Conservation (phyloP, 805 yeast genomes). For the Lipomyces oligophaga region DNA sequence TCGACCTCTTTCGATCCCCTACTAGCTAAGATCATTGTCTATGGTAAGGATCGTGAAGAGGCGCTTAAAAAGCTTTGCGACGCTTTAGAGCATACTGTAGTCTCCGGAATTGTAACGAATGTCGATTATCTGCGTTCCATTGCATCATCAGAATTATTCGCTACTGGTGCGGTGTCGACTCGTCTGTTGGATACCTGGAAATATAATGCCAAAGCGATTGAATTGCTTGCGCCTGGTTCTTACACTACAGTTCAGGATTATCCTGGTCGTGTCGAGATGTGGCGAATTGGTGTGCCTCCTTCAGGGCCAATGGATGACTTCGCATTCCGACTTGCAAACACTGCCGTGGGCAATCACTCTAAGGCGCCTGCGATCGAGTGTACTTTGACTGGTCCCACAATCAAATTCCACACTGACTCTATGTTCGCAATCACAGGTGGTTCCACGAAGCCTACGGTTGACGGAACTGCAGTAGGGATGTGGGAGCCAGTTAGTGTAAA, state of each 20-base stretch:
- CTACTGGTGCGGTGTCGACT: constrained; percentile 77
- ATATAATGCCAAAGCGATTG: constrained; percentile 80
- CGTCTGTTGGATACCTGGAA: constrained; percentile 72
- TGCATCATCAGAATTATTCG: constrained; percentile 80
- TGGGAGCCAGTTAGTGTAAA: constrained; percentile 70
- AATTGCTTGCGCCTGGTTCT: constrained; percentile 83
- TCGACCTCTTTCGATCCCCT: constrained; percentile 94
- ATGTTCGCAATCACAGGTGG: constrained; percentile 89
- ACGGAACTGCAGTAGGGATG: constrained; percentile 54
- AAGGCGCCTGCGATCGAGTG: constrained; percentile 86
- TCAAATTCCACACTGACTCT: constrained; percentile 76
- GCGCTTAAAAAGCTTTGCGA: constrained; percentile 71
- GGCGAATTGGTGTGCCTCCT: constrained; percentile 96
- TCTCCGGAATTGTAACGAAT: constrained; percentile 85
- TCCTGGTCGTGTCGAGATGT: constrained; percentile 80
- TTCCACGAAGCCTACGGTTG: constrained; percentile 58
- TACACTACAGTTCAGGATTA: constrained; percentile 95
- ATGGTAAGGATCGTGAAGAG: constrained; percentile 82
- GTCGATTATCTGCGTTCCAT: constrained; percentile 83
- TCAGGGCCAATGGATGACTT: constrained; percentile 97
- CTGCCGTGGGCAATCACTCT: constrained; percentile 80
- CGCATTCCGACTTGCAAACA: constrained; percentile 83
- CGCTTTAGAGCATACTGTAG: constrained; percentile 82
- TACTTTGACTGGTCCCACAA: constrained; percentile 81
- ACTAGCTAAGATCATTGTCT: constrained; percentile 91